Percentiles rank a stretch among this genome's conserved stretches.
phyloP scores from a whole-genome alignment of 257 asterid genomes.

The Echium plantagineum region DNA sequence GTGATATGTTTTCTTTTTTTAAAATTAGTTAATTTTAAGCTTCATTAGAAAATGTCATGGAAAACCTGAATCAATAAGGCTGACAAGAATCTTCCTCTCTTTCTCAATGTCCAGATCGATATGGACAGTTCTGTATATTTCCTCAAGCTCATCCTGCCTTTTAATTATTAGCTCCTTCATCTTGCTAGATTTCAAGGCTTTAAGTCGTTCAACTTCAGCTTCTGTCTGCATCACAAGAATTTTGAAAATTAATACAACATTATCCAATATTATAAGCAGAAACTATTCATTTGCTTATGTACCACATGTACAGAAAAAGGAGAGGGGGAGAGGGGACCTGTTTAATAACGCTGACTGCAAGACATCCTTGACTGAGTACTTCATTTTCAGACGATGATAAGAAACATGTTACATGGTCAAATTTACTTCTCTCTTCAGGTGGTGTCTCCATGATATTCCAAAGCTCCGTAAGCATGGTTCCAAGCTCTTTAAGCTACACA shows the following conservation, averaged over 20 bases:
- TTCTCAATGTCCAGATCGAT: conserved; percentile 49
- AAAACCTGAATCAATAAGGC: conserved; percentile 49
- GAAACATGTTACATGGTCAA: conserved; percentile 38
- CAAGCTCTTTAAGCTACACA: conserved; percentile 44
- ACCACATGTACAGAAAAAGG: background rate
- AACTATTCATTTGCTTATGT: too few relatives aligned
- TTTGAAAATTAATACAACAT: background rate
- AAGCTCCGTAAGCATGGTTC: conserved; percentile 40
- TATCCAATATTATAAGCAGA: too few relatives aligned
- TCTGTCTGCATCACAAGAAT: conserved; percentile 32
- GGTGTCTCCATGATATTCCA: conserved; percentile 62
- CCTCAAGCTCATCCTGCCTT: conserved; percentile 67
- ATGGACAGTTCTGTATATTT: conserved; percentile 48
- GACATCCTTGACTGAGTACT: conserved; percentile 40
- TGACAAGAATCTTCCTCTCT: conserved; percentile 32
- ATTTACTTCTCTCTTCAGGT: conserved; percentile 38
- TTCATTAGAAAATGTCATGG: conserved; percentile 5
- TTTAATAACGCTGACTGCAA: conserved; percentile 46
- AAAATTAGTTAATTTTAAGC: conserved; percentile 4
- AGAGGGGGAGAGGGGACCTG: conserved; percentile 27
- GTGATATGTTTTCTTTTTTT: conserved; percentile 1
- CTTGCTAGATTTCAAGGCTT: conserved; percentile 50
- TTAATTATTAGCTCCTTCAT: conserved; percentile 59
- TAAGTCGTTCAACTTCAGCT: conserved; percentile 50
- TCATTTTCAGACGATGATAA: conserved; percentile 29